Conservation (phyloP, 2,329 filamentous ascomycete genomes). For the Diatrype stigma region DNA sequence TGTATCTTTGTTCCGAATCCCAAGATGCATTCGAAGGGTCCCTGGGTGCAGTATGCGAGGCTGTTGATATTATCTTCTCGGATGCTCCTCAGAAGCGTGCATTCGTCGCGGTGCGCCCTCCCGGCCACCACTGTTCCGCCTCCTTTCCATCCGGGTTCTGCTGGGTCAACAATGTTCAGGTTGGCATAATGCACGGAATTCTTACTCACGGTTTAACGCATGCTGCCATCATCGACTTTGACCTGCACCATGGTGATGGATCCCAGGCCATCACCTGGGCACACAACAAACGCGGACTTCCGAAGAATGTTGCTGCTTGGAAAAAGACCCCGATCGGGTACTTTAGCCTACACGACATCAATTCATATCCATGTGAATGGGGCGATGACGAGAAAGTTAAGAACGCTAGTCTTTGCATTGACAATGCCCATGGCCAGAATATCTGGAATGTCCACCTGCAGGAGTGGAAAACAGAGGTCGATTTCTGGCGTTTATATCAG, state of each 20-base stretch:
- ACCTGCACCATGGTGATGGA: conserved; percentile 91
- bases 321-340: conserved; percentile 90
- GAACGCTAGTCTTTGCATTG: conserved; percentile 90
- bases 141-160: conserved; percentile 92
- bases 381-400: conserved; percentile 93
- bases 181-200: conserved; percentile 88
- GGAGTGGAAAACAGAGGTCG: conserved; percentile 73
- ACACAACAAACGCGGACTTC: conserved; percentile 70
- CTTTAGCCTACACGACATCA: conserved; percentile 96
- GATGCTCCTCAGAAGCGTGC: conserved; percentile 63
- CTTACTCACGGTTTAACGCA: conserved; percentile 84
- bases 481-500: conserved; percentile 89
- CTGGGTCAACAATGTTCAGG: conserved; percentile 98
- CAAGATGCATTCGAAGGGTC: conserved; percentile 85
- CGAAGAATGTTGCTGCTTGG: conserved; percentile 69
- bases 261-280: conserved; percentile 92
- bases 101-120: conserved; percentile 89
- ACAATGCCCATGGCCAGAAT: conserved; percentile 88
- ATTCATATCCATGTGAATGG: conserved; percentile 92
- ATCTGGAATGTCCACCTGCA: conserved; percentile 96
- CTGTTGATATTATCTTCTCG: conserved; percentile 77
- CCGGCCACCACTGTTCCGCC: conserved; percentile 91
- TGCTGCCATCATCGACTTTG: conserved; percentile 89
- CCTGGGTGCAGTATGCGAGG: conserved; percentile 88
- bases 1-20: conserved; percentile 87